phyloP scores from a whole-genome alignment of 208 protist genomes.

The Crithidia sp. region DNA sequence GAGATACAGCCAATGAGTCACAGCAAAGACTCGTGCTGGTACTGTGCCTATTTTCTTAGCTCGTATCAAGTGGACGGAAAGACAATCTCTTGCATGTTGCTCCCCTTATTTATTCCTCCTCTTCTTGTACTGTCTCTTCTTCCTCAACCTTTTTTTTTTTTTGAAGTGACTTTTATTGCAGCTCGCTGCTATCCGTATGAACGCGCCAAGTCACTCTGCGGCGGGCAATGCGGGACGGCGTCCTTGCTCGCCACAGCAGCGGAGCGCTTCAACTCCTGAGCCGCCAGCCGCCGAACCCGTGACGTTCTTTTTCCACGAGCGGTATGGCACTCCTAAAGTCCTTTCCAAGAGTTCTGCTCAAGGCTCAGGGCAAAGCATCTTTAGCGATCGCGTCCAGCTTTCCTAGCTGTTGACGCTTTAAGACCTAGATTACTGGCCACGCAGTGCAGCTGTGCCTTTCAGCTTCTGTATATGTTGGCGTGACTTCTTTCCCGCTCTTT shows the following conservation, averaged over 20 bases:
- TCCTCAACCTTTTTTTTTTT: background rate
- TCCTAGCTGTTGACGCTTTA: background rate
- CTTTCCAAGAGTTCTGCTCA: background rate
- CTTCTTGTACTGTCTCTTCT: too few species aligned
- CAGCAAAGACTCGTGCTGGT: too few species aligned
- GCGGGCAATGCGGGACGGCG: background rate
- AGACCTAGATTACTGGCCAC: background rate
- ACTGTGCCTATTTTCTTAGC: too few species aligned
- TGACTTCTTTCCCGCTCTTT: too few species aligned
- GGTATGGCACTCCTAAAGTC: constrained; percentile 5
- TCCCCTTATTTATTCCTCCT: too few species aligned
- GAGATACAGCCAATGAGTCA: too few species aligned
- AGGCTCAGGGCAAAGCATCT: background rate
- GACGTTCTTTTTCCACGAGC: constrained; percentile 12
- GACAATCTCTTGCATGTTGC: too few species aligned
- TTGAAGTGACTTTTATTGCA: background rate
- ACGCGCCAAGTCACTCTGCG: too few species aligned
- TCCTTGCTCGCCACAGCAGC: background rate
- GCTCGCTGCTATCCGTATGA: background rate
- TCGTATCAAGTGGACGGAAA: too few species aligned
- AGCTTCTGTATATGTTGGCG: too few species aligned
- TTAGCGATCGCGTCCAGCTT: constrained; percentile 13
- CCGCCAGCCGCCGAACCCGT: constrained; percentile 4
- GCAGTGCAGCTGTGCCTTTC: too few species aligned
- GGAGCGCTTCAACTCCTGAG: background rate